Conservation (phyloP, 176 grass and related monocot genomes). For the Microstegium vimineum region DNA sequence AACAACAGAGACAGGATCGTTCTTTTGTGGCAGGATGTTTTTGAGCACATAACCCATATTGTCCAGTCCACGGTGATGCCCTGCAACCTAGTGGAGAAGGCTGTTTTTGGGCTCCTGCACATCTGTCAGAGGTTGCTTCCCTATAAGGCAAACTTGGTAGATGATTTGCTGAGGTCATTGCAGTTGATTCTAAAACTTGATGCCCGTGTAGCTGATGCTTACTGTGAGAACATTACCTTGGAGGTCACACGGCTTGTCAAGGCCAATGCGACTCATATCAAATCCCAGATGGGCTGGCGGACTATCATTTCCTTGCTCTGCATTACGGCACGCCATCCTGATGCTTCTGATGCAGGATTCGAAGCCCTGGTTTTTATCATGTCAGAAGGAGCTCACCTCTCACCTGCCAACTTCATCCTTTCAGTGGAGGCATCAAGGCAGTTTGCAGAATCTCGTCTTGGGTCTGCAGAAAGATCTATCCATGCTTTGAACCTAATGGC, state of each 20-base stretch:
- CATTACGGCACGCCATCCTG: constrained; percentile 90
- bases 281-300: constrained; percentile 95
- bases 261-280: constrained; percentile 87
- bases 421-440: constrained; percentile 86
- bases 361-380: constrained; percentile 91
- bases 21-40: constrained; percentile 88
- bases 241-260: constrained; percentile 86
- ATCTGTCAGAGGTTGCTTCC: constrained; percentile 94
- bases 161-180: constrained; percentile 84
- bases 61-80: constrained; percentile 97
- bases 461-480: constrained; percentile 68
- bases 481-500: constrained; percentile 90
- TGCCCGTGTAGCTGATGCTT: constrained; percentile 98
- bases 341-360: constrained; percentile 92
- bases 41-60: constrained; percentile 89
- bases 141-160: constrained; percentile 91
- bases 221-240: constrained; percentile 94
- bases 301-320: constrained; percentile 88
- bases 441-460: constrained; percentile 93
- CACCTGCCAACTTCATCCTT: constrained; percentile 78
- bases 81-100: constrained; percentile 94
- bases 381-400: constrained; percentile 81
- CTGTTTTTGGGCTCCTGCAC: constrained; percentile 86
- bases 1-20: constrained; percentile 97
- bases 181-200: constrained; percentile 95